phyloP scores from a whole-genome alignment of 2,329 filamentous ascomycete species.

The Aspergillus sp. region DNA sequence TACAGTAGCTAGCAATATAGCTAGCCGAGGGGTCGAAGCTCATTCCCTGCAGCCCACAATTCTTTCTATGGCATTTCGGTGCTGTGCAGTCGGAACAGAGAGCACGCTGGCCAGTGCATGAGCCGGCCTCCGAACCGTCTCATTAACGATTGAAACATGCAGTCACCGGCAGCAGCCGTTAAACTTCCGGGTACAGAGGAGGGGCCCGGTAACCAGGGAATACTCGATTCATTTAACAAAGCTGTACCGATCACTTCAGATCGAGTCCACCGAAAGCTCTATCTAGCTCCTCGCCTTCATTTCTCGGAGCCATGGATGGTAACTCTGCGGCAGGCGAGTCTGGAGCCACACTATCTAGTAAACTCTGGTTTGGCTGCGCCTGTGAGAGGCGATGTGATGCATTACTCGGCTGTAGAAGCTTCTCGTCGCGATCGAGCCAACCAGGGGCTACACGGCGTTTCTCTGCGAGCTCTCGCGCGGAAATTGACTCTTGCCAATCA shows the following conservation, averaged over 20 bases:
- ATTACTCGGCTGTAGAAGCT: conserved; percentile 55
- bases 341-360: conserved; percentile 39
- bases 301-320: conserved; percentile 42
- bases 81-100: background rate
- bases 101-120: background rate
- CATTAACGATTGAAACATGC: background rate
- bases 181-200: background rate
- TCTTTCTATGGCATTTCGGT: background rate
- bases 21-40: background rate
- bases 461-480: conserved; percentile 60
- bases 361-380: conserved; percentile 24
- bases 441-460: conserved; percentile 64
- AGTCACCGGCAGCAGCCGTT: background rate
- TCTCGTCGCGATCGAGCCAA: conserved; percentile 63
- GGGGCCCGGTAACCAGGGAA: no score
- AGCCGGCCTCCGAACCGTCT: background rate
- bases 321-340: conserved; percentile 33
- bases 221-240: background rate
- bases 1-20: background rate
- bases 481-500: conserved; percentile 66
- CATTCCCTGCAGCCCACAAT: background rate
- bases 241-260: conserved; percentile 35
- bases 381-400: conserved; percentile 8
- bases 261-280: conserved; percentile 52
- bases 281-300: conserved; percentile 55